phyloP scores from a whole-genome alignment of 2,329 filamentous ascomycete species.

The Macrophomina tecta region DNA sequence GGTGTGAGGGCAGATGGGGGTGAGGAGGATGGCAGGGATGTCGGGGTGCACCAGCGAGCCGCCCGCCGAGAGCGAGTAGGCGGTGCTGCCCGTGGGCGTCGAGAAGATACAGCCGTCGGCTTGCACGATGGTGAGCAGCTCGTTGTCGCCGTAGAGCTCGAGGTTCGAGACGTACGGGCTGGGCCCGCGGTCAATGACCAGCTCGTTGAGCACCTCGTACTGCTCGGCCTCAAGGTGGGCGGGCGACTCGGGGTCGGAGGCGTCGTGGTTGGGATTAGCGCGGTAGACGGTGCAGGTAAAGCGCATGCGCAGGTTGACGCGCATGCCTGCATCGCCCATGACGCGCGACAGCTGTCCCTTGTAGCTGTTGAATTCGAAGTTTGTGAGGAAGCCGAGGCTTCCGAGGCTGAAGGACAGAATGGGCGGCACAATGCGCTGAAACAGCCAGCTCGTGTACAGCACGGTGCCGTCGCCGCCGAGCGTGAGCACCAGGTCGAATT shows the following conservation, averaged over 20 bases:
- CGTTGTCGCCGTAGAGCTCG: constrained; percentile 93
- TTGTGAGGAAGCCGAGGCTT: constrained; percentile 86
- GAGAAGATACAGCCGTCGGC: constrained; percentile 98
- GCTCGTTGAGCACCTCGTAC: constrained; percentile 97
- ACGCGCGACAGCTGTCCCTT: constrained; percentile 84
- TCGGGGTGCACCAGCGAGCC: constrained; percentile 96
- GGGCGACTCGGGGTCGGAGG: constrained; percentile 47
- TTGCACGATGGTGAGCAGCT: constrained; percentile 92
- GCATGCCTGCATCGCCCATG: constrained; percentile 95
- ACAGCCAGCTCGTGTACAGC: constrained; percentile 89
- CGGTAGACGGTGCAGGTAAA: constrained; percentile 98
- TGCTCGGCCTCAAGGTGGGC: constrained; percentile 85
- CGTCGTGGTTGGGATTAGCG: constrained; percentile 49
- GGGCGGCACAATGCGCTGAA: constrained; percentile 85
- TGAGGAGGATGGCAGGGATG: constrained; percentile 94
- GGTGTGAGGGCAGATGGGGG: constrained; percentile 96
- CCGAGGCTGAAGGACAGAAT: constrained; percentile 85
- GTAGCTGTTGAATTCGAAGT: constrained; percentile 86
- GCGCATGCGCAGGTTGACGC: constrained; percentile 96
- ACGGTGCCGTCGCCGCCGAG: constrained; percentile 88
- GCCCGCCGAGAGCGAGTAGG: constrained; percentile 94
- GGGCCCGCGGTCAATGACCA: constrained; percentile 96
- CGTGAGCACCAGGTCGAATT: constrained; percentile 91
- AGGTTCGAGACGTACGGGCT: constrained; percentile 97
- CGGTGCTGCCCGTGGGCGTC: constrained; percentile 87